phyloP scores from a whole-genome alignment of 192 early-diverging fungal genomes.

The Backusella liffmaniae region DNA sequence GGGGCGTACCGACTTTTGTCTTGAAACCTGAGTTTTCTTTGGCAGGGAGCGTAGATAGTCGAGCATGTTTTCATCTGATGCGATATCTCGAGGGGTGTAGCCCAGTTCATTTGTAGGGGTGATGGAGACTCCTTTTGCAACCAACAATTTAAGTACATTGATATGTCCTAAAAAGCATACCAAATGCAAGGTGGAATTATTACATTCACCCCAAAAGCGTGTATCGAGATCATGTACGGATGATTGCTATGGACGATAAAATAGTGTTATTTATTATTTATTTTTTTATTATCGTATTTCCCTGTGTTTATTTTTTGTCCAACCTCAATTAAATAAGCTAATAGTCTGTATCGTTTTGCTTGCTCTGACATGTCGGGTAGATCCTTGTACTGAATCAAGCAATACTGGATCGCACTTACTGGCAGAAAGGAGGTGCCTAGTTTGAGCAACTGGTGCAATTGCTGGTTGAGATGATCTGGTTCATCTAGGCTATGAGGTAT shows the following conservation, averaged over 20 bases:
- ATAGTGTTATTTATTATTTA: not conserved
- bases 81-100: conserved; percentile 15
- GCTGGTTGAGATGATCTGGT: conserved; percentile 1
- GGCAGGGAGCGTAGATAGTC: not conserved
- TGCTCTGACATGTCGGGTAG: conserved; percentile 3
- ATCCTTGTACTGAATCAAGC: conserved; percentile 12
- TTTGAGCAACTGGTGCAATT: not conserved
- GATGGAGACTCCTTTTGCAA: conserved; percentile 11
- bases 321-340: conserved; percentile 23
- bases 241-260: conserved; percentile 5
- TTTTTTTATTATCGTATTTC: not conserved
- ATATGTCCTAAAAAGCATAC: conserved; percentile 18
- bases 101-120: conserved; percentile 19
- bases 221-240: conserved; percentile 16
- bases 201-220: conserved; percentile 20
- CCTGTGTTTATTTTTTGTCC: not conserved
- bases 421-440: conserved; percentile 17
- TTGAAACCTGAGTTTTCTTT: not conserved
- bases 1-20: conserved; percentile 5
- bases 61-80: not conserved
- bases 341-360: not conserved
- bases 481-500: conserved; percentile 12
- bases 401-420: conserved; percentile 16
- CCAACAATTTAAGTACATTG: conserved; percentile 14
- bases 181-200: conserved; percentile 30